Conservation (phyloP, 139 green algal species). For the Chlorella sp. region DNA sequence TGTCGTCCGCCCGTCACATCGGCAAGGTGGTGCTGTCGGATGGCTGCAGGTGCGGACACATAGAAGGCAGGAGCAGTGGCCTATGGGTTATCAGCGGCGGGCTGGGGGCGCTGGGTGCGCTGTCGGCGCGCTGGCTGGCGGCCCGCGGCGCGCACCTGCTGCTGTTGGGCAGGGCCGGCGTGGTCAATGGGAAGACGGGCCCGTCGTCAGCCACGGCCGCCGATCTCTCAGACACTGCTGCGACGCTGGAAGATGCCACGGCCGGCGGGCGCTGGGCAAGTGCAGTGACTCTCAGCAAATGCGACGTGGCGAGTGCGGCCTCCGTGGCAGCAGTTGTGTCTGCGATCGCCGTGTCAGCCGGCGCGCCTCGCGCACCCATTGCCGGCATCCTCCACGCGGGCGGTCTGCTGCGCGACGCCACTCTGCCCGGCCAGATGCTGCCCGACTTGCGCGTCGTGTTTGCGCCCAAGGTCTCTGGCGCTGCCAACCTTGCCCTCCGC, state of each 20-base stretch:
- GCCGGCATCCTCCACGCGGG: conserved; percentile 58
- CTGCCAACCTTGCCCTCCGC: not conserved
- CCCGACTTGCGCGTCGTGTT: conserved; percentile 31
- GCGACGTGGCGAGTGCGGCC: conserved; percentile 31
- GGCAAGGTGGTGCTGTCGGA: conserved; percentile 77
- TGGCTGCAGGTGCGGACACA: conserved; percentile 43
- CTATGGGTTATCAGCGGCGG: conserved; percentile 68
- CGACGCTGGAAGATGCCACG: not conserved
- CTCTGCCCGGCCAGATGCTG: conserved; percentile 52
- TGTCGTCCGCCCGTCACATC: conserved; percentile 72
- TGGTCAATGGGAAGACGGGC: not conserved
- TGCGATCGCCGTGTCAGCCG: too few species aligned
- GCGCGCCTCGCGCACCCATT: conserved; percentile 35
- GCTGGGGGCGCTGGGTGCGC: conserved; percentile 44
- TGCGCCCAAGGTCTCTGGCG: conserved; percentile 58
- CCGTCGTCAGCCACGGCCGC: not conserved
- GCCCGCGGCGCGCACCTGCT: conserved; percentile 2
- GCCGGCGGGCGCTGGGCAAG: not conserved
- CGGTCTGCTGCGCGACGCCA: conserved; percentile 73
- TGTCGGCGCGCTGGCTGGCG: conserved; percentile 66
- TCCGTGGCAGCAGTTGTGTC: conserved; percentile 11
- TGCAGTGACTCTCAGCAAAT: conserved; percentile 5
- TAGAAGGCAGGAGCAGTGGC: conserved; percentile 71
- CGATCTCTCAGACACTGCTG: not conserved
- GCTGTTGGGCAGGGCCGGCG: conserved; percentile 1